These are phyloP conservation scores for Colletotrichum zoysiae DNA, from an alignment of 2,329 filamentous ascomycete species.

Conservation along the genomic window DNA sequence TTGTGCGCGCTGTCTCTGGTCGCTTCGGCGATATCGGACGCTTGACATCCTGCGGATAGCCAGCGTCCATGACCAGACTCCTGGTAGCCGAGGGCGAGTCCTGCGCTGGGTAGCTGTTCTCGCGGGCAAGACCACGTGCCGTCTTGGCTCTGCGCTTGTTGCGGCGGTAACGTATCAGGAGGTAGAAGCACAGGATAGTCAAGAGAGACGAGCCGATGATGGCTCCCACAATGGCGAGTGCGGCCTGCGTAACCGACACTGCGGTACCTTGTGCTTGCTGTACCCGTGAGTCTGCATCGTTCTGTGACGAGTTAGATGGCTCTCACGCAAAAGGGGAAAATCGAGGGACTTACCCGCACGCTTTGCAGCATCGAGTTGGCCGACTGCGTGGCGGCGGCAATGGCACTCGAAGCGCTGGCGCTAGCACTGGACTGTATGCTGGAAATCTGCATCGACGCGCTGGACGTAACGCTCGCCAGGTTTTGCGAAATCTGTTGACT, in stretches of 20 bases:
- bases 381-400: slow-evolving; percentile 47
- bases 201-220: slow-evolving; percentile 58
- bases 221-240: slow-evolving; percentile 57
- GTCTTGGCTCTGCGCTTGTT: slow-evolving; percentile 43
- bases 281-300: slow-evolving; percentile 49
- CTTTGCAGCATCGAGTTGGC: slow-evolving; percentile 44
- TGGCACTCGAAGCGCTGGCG: slow-evolving; percentile 45
- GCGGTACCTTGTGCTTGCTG: slow-evolving; percentile 53
- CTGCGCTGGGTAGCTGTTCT: slow-evolving; percentile 45
- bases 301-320: slow-evolving; percentile 19
- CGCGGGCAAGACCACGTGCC: slow-evolving; percentile 13
- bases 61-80: slow-evolving; percentile 33
- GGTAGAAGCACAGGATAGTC: slow-evolving; percentile 53
- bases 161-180: slow-evolving; percentile 50
- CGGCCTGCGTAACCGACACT: slow-evolving; percentile 57
- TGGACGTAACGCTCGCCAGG: slow-evolving; percentile 46
- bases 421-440: slow-evolving; percentile 44
- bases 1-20: slow-evolving; percentile 41
- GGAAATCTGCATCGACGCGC: slow-evolving; percentile 47
- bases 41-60: slow-evolving; percentile 47
- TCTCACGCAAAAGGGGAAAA: slow-evolving; percentile 43
- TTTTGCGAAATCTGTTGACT: slow-evolving; percentile 40
- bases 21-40: slow-evolving; percentile 21
- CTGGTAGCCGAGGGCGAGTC: slow-evolving; percentile 41
- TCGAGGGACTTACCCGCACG: slow-evolving; percentile 22